Percentiles rank a stretch among this genome's conserved stretches.
phyloP scores from a whole-genome alignment of 2,329 filamentous ascomycete genomes.

The Paraconiothyrium brasiliense region DNA sequence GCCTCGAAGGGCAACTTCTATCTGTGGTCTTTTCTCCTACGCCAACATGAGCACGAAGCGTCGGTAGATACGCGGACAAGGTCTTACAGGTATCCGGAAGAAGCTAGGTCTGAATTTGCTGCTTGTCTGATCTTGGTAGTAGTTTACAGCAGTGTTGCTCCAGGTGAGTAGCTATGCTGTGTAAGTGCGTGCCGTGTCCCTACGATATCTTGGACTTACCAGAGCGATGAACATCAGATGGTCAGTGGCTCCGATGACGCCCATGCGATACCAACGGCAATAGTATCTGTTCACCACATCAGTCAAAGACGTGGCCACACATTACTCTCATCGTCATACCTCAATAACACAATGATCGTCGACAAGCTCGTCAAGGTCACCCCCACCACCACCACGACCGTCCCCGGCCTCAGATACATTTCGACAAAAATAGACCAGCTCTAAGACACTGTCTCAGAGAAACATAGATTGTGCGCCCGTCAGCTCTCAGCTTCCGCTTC shows the following conservation, averaged over 20 bases:
- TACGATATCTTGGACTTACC: slow-evolving; percentile 26
- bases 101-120: slow-evolving; percentile 34
- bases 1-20: slow-evolving; percentile 34
- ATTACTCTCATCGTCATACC: slow-evolving; percentile 30
- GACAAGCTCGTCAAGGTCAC: slow-evolving; percentile 46
- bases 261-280: slow-evolving; percentile 45
- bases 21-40: slow-evolving; percentile 41
- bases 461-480: slow-evolving; percentile 1
- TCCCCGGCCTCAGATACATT: slow-evolving; percentile 45
- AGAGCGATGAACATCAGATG: slow-evolving; percentile 47
- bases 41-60: slow-evolving; percentile 18
- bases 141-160: slow-evolving; percentile 48
- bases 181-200: slow-evolving; percentile 20
- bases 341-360: slow-evolving; percentile 43
- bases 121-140: slow-evolving; percentile 45
- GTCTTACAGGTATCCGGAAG: slow-evolving; percentile 39
- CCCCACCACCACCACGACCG: slow-evolving; percentile 46
- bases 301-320: slow-evolving; percentile 8
- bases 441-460: slow-evolving; percentile 17
- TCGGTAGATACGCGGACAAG: neutral
- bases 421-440: neutral
- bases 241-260: slow-evolving; percentile 41
- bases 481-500: neutral
- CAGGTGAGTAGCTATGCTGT: slow-evolving; percentile 42
- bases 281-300: slow-evolving; percentile 38